phyloP scores from a whole-genome alignment of 345 rosid species.

The Brassica cretica region DNA sequence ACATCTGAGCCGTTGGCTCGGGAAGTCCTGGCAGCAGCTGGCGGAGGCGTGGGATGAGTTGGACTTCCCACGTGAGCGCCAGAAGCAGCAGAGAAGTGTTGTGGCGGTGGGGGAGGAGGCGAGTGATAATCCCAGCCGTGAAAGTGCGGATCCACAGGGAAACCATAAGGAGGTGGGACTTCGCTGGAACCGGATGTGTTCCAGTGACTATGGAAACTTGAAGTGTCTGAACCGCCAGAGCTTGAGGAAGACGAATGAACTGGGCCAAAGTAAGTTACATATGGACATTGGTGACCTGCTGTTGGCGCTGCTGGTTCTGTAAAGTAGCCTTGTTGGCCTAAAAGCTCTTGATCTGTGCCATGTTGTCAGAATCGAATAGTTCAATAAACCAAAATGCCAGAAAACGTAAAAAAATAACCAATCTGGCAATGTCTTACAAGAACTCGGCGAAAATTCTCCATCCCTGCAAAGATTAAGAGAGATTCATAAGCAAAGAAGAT shows the following conservation, averaged over 20 bases:
- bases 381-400: conserved; percentile 9
- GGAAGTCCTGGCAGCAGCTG: conserved; percentile 58
- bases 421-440: conserved; percentile 61
- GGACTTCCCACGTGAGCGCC: conserved; percentile 52
- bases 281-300: conserved; percentile 85
- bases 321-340: conserved; percentile 57
- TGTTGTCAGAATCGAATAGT: conserved; percentile 19
- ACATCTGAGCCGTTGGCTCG: conserved; percentile 57
- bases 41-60: conserved; percentile 64
- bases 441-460: conserved; percentile 70
- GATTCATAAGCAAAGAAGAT: conserved; percentile 18
- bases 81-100: conserved; percentile 58
- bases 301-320: conserved; percentile 77
- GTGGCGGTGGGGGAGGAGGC: conserved; percentile 45
- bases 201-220: conserved; percentile 59
- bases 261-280: conserved; percentile 84
- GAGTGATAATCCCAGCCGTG: conserved; percentile 50
- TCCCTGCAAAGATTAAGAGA: conserved; percentile 58
- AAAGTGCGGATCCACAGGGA: conserved; percentile 79
- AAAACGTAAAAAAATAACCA: conserved; percentile 15
- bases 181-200: conserved; percentile 67
- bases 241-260: conserved; percentile 76
- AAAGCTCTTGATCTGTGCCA: conserved; percentile 76
- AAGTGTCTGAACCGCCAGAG: conserved; percentile 70
- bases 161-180: conserved; percentile 65